A percentile compares a stretch with the other conserved stretches of the same genome.
phyloP scores from a whole-genome alignment of 2,329 filamentous ascomycete genomes.

The Karstenula rhodostoma region DNA sequence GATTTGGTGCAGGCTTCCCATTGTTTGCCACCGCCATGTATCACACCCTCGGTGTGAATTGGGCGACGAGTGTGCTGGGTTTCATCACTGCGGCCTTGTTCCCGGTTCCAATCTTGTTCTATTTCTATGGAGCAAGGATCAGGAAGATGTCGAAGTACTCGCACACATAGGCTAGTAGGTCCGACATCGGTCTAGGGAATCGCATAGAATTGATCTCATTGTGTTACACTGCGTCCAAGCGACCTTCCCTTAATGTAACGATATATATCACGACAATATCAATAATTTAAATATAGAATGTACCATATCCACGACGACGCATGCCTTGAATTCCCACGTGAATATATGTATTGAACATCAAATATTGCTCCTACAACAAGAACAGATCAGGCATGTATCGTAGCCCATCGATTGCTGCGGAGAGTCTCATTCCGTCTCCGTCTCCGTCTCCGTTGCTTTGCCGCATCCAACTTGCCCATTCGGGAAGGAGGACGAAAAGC shows the following conservation, averaged over 20 bases:
- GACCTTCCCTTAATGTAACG: not conserved
- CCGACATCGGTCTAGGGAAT: not conserved
- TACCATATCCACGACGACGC: not conserved
- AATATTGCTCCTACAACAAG: not conserved
- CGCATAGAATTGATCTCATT: not conserved
- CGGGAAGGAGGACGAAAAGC: not conserved
- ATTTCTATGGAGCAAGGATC: conserved; percentile 14
- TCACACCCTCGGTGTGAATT: conserved; percentile 11
- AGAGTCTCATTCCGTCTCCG: not conserved
- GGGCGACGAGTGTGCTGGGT: conserved; percentile 8
- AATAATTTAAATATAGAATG: not conserved
- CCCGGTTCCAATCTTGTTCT: conserved; percentile 12
- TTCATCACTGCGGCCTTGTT: conserved; percentile 14
- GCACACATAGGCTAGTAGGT: not conserved
- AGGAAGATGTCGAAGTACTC: conserved; percentile 9
- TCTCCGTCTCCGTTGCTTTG: not conserved
- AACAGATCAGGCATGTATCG: not conserved
- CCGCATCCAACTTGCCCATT: not conserved
- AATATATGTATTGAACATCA: not conserved
- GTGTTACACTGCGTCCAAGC: not conserved
- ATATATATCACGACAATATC: not conserved
- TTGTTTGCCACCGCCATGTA: conserved; percentile 28
- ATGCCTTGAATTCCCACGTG: not conserved
- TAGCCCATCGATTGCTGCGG: not conserved
- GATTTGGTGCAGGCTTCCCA: conserved; percentile 32